phyloP scores from a whole-genome alignment of 768 basidiomycete species.

The Melanogaster broomeanus region DNA sequence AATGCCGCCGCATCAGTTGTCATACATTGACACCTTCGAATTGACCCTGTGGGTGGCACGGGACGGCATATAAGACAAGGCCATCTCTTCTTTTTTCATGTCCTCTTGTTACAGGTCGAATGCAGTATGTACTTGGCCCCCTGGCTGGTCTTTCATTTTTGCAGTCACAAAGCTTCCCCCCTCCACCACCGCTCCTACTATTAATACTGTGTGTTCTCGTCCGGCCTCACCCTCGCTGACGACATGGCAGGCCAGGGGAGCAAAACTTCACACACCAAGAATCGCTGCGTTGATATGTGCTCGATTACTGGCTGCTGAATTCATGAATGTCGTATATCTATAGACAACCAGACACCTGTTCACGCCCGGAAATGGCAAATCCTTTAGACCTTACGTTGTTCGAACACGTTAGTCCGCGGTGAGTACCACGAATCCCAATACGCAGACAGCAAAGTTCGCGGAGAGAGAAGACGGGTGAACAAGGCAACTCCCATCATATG shows the following conservation, averaged over 20 bases:
- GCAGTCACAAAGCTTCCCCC: too few species aligned
- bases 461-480: background rate
- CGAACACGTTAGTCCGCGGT: slow-evolving; percentile 10
- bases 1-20: background rate
- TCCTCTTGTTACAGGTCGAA: background rate
- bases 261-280: slow-evolving; percentile 2
- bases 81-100: background rate
- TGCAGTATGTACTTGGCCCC: too few species aligned
- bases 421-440: background rate
- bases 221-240: background rate
- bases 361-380: slow-evolving; percentile 7
- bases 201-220: background rate
- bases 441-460: background rate
- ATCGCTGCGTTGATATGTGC: background rate
- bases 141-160: too few species aligned
- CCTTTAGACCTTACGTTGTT: slow-evolving; percentile 2
- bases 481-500: slow-evolving; percentile 7
- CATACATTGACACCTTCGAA: background rate
- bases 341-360: background rate
- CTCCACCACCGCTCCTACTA: background rate
- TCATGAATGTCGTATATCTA: too few species aligned
- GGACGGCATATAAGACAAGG: background rate
- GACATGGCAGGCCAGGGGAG: slow-evolving; percentile 2
- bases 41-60: too few species aligned
- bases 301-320: background rate